These are phyloP conservation scores for Boletus rufocinnamomeus DNA, from an alignment of 768 basidiomycete species.

Conservation along the genomic window DNA sequence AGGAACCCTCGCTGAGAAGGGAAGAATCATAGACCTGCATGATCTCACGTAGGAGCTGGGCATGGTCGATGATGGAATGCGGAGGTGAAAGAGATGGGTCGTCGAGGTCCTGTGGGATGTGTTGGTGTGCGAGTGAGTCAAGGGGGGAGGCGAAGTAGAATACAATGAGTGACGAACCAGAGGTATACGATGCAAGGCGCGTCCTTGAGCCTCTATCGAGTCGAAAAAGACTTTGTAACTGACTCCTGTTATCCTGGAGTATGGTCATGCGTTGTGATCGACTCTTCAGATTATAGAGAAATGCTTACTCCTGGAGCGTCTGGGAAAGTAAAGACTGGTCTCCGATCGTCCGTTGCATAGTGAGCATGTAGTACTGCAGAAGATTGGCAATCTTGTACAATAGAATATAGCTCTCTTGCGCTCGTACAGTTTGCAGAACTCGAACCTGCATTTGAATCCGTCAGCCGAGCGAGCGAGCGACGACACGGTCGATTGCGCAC, in stretches of 20 bases:
- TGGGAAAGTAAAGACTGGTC: conserved; percentile 73
- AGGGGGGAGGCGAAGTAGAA: not conserved
- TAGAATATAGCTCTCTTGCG: conserved; percentile 90
- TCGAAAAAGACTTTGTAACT: conserved; percentile 90
- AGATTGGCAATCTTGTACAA: conserved; percentile 93
- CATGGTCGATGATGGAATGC: conserved; percentile 75
- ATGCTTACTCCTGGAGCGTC: conserved; percentile 75
- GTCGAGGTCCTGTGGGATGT: conserved; percentile 52
- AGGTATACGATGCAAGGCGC: conserved; percentile 54
- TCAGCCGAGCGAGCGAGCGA: conserved; percentile 1
- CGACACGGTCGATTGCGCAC: not conserved
- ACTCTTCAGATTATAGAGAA: too few species aligned
- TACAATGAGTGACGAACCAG: conserved; percentile 43
- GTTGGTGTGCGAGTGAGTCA: not conserved
- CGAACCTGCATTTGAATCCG: conserved; percentile 55
- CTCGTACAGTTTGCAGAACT: conserved; percentile 90
- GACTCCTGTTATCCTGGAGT: conserved; percentile 69
- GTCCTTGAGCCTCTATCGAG: conserved; percentile 82
- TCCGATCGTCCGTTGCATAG: conserved; percentile 92
- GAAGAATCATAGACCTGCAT: conserved; percentile 89
- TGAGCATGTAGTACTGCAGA: conserved; percentile 91
- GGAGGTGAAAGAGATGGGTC: conserved; percentile 77
- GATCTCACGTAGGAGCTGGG: conserved; percentile 83
- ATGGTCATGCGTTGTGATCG: not conserved
- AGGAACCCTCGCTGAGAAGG: conserved; percentile 56